These are phyloP conservation scores for Agrostemma githago DNA, from an alignment of 148 eudicot genomes.

Conservation along the genomic window DNA sequence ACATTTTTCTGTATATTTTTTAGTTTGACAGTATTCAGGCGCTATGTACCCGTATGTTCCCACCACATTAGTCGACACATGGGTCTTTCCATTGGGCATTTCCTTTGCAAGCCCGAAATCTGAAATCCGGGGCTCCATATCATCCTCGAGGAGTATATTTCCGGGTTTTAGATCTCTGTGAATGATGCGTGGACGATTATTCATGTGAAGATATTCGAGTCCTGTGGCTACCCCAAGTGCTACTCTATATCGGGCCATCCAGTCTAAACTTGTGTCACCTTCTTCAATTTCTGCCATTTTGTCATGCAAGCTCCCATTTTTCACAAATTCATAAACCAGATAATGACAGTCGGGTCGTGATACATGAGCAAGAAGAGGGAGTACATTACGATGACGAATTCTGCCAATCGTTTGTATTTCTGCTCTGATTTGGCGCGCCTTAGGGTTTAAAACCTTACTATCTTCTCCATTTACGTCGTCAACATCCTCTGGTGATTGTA, in stretches of 20 bases:
- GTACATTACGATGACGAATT: constrained; percentile 73
- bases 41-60: constrained; percentile 90
- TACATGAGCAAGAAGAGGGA: constrained; percentile 84
- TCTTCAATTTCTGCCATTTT: constrained; percentile 28
- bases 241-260: constrained; percentile 51
- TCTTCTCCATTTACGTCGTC: constrained; percentile 61
- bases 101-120: constrained; percentile 93
- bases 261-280: constrained; percentile 49
- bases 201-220: constrained; percentile 74
- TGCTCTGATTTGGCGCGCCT: constrained; percentile 64
- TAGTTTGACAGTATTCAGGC: constrained; percentile 77
- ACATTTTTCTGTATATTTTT: constrained; percentile 79
- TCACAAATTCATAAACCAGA: constrained; percentile 80
- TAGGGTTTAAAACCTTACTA: constrained; percentile 55
- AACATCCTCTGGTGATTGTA: constrained; percentile 45
- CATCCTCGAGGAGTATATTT: constrained; percentile 74
- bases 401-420: constrained; percentile 78
- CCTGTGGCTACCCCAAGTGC: constrained; percentile 75
- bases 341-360: constrained; percentile 73
- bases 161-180: constrained; percentile 94
- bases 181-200: constrained; percentile 54
- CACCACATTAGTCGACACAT: constrained; percentile 53
- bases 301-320: constrained; percentile 85
- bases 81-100: constrained; percentile 58
- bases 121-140: constrained; percentile 80